phyloP scores from a whole-genome alignment of 768 basidiomycete species.

The Mycena vitilis region DNA sequence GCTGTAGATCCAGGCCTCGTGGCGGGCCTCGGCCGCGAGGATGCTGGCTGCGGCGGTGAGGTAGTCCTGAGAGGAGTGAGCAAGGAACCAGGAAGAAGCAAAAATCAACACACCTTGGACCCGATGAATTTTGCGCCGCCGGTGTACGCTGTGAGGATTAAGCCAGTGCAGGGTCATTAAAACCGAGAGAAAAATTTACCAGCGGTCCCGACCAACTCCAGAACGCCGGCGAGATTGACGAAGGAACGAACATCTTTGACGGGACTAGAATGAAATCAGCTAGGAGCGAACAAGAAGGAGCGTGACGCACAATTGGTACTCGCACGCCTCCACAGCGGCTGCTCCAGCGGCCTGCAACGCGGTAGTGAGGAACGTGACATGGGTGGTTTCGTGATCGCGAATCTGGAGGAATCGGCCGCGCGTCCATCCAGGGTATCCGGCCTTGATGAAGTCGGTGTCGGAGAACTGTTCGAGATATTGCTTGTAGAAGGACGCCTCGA shows the following conservation, averaged over 20 bases:
- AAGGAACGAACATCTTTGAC: conserved; percentile 57
- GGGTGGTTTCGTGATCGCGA: conserved; percentile 63
- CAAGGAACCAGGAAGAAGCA: background rate
- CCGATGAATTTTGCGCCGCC: conserved; percentile 61
- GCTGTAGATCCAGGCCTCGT: conserved; percentile 60
- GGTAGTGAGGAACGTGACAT: conserved; percentile 53
- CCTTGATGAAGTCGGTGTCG: conserved; percentile 55
- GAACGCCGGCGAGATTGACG: conserved; percentile 54
- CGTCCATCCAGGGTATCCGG: conserved; percentile 62
- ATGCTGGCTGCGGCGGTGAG: conserved; percentile 70
- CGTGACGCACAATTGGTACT: conserved; percentile 46
- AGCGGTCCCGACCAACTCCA: conserved; percentile 63
- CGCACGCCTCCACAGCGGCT: conserved; percentile 49
- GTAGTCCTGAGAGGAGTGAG: conserved; percentile 48
- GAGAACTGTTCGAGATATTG: conserved; percentile 57
- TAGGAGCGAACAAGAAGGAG: background rate
- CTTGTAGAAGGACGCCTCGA: conserved; percentile 60
- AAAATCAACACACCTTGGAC: conserved; percentile 36
- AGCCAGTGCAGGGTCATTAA: background rate
- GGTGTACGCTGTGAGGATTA: conserved; percentile 59
- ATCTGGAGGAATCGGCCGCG: conserved; percentile 65
- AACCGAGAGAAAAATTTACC: background rate
- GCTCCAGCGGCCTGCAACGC: conserved; percentile 45
- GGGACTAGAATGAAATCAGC: conserved; percentile 44
- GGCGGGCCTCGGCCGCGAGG: conserved; percentile 65